Base-by-base conservation (phyloP, 179 eudicot genomes). In the Drosera spatulata region DNA sequence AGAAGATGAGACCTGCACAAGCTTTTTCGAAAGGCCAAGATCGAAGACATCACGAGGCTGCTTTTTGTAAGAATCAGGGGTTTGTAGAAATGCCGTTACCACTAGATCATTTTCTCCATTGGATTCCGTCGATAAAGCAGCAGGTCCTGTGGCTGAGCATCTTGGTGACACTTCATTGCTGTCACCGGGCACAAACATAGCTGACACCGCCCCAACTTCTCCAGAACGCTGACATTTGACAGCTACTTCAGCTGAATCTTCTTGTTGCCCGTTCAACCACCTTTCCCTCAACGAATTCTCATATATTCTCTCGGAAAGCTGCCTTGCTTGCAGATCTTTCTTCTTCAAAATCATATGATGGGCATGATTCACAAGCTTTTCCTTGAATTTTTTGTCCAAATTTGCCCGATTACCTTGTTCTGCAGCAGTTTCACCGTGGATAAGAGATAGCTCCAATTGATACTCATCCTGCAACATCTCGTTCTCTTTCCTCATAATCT, bases 391-490 rank as follows among this genome's bases (percentile, higher is more conserved):
- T 43, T 65, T 53, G 56, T 69, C 66, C 53, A 76, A 66, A 11
- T 45, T 60, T 50, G 68, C 56, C 15, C 59, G 69, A 45, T 50
- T 50, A 39, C 58, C 60, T 61, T 62, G 66, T 43, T 59, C 69
- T 9, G 6, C 12, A 9, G 39, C 63, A 41, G 63, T 60, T 66
- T 66, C 77, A 50, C 40, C 52, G 51, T 44, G 58, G 13, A 66
- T 41, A 10, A 59, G 60, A 41, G 64, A 60, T 63, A 50, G 12
- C 68, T 72, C 59, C 58, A 58, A 42, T 10, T 47, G 61, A 54
- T 66, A 63, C 66, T 59, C 69, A n/a, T 59, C 54, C 10, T 72
- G 74, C 58, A 76, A 58, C 58, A 42, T 54, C 9, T 49, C 69
- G 65, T 52, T 69, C 38, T 57, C 58, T 65, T 53, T 52, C 9